Evolutionary conservation across 2,329 filamentous ascomycete genomes (phyloP).

Genomic region (Neofusicoccum laricinum): DNA sequence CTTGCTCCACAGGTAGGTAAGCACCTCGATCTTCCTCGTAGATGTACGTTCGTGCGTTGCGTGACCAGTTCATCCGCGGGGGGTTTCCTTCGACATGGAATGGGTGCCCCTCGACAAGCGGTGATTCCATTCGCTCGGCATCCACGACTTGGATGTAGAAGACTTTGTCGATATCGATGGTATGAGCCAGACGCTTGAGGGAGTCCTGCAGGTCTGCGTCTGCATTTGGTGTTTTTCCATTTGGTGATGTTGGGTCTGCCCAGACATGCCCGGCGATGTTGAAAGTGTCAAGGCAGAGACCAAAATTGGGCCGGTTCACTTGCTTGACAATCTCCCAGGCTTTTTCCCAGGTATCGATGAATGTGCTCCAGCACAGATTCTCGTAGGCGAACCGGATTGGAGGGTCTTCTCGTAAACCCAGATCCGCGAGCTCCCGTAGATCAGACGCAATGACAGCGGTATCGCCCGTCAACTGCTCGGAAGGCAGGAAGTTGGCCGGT

Average conservation of each 20-base stretch:
- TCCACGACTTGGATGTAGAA: slow-evolving; percentile 19
- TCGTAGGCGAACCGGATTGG: slow-evolving; percentile 9
- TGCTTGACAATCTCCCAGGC: not conserved
- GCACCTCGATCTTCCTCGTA: not conserved
- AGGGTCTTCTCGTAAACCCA: not conserved
- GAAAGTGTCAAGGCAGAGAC: slow-evolving; percentile 22
- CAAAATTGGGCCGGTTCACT: slow-evolving; percentile 21
- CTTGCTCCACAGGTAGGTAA: not conserved
- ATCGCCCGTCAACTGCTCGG: slow-evolving; percentile 24
- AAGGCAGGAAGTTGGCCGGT: slow-evolving; percentile 2
- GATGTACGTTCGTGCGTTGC: slow-evolving; percentile 17
- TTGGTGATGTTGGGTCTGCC: slow-evolving; percentile 17
- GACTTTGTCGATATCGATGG: slow-evolving; percentile 4
- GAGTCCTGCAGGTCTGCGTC: not conserved
- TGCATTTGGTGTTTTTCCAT: slow-evolving; percentile 18
- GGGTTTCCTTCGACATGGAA: slow-evolving; percentile 17
- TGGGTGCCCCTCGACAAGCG: slow-evolving; percentile 15
- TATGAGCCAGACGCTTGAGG: not conserved
- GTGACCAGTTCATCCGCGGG: slow-evolving; percentile 19
- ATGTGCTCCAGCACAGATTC: slow-evolving; percentile 1
- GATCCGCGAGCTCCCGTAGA: slow-evolving; percentile 23
- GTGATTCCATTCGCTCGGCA: slow-evolving; percentile 13
- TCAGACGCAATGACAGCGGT: slow-evolving; percentile 28
- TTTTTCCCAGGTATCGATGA: slow-evolving; percentile 9
- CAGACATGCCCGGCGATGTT: slow-evolving; percentile 23